Evolutionary conservation across 768 basidiomycete genomes (phyloP).

Genomic region (Pleurotus tuoliensis): DNA sequence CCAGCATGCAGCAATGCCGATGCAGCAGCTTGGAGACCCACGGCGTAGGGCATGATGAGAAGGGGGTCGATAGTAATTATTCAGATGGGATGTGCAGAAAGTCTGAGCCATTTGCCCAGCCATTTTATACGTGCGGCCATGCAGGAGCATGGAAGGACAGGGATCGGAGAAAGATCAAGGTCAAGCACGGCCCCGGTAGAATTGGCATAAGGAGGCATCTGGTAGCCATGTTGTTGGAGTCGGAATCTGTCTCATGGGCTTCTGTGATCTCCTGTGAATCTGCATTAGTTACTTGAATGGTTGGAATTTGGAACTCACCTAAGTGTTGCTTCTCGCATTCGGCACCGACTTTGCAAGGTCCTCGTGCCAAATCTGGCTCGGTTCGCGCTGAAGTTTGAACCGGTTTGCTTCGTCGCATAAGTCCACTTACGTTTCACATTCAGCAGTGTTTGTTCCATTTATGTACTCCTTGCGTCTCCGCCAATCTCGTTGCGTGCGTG

Average conservation of each 20-base stretch:
- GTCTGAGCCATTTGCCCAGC: slow-evolving; percentile 1
- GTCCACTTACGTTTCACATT: background rate
- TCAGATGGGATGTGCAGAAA: slow-evolving; percentile 8
- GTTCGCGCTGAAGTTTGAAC: background rate
- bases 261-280: slow-evolving; percentile 2
- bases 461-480: background rate
- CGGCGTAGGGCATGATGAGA: slow-evolving; percentile 47
- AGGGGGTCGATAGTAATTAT: slow-evolving; percentile 23
- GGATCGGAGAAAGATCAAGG: slow-evolving; percentile 6
- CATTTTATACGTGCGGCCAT: slow-evolving; percentile 9
- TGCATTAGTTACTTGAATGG: background rate
- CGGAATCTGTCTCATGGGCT: slow-evolving; percentile 7
- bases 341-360: background rate
- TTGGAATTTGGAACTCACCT: slow-evolving; percentile 2
- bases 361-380: background rate
- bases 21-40: slow-evolving; percentile 46
- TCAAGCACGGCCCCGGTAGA: slow-evolving; percentile 5
- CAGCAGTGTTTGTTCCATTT: background rate
- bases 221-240: slow-evolving; percentile 4
- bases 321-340: background rate
- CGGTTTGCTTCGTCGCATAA: too few relatives aligned
- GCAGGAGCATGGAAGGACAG: background rate
- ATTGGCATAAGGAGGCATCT: slow-evolving; percentile 1
- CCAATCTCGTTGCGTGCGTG: background rate
- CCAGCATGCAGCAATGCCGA: slow-evolving; percentile 49